Evolutionary conservation across 192 early-diverging fungal genomes (phyloP).

Genomic region (Coemansia sp.): DNA sequence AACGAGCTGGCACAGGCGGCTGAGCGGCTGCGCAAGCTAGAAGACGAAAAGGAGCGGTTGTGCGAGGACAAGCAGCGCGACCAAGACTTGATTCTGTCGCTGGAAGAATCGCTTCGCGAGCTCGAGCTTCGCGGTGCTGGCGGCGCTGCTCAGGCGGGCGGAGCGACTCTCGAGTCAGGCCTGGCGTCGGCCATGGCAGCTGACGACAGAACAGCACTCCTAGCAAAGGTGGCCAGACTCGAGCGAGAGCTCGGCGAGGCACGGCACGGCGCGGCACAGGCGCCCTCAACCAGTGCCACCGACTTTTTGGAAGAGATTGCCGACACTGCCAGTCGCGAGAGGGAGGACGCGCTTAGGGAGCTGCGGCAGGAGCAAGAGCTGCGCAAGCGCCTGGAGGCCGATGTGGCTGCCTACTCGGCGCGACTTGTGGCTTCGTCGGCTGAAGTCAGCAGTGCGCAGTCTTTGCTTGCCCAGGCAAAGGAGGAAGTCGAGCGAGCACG

Average conservation of each 20-base stretch:
- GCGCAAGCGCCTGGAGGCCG: conserved; percentile 47
- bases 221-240: conserved; percentile 57
- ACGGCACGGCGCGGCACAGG: background rate
- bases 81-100: conserved; percentile 67
- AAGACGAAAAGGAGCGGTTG: conserved; percentile 61
- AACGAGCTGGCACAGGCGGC: conserved; percentile 70
- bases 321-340: conserved; percentile 46
- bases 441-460: conserved; percentile 23
- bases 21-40: conserved; percentile 63
- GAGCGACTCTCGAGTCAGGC: conserved; percentile 22
- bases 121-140: conserved; percentile 61
- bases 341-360: conserved; percentile 41
- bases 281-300: conserved; percentile 12
- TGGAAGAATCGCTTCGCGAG: conserved; percentile 82
- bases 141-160: conserved; percentile 24
- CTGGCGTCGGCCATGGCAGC: conserved; percentile 34
- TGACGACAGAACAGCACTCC: conserved; percentile 40
- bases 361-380: conserved; percentile 27
- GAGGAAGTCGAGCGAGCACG: conserved; percentile 46
- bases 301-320: conserved; percentile 39
- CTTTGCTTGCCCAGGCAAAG: conserved; percentile 26
- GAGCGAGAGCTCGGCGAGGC: conserved; percentile 60
- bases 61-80: conserved; percentile 64
- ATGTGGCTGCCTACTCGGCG: conserved; percentile 22
- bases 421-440: conserved; percentile 17